These are phyloP conservation scores for Tetrapisispora phaffii DNA, from an alignment of 805 yeast genomes.

Conservation along the genomic window DNA sequence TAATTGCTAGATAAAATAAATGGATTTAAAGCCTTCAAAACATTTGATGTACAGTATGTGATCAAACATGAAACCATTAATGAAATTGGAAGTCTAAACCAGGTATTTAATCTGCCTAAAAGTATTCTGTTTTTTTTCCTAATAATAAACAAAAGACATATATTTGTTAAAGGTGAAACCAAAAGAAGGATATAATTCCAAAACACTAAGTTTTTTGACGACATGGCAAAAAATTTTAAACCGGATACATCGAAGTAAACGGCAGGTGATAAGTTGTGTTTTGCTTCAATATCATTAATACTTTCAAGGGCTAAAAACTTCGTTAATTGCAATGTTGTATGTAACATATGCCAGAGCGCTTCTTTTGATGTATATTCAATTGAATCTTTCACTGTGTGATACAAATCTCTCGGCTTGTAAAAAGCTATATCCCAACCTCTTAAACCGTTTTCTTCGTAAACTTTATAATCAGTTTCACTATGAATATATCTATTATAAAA, in stretches of 20 bases:
- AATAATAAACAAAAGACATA: neutral
- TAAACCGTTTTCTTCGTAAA: slow-evolving; percentile 56
- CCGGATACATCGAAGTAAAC: slow-evolving; percentile 61
- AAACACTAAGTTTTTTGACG: slow-evolving; percentile 41
- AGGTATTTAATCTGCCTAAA: slow-evolving; percentile 9
- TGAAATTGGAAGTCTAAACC: slow-evolving; percentile 54
- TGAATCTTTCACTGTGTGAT: slow-evolving; percentile 70
- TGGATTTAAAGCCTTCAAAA: slow-evolving; percentile 38
- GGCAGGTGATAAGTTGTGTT: slow-evolving; percentile 34
- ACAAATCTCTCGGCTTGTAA: slow-evolving; percentile 71
- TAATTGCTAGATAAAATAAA: slow-evolving; percentile 43
- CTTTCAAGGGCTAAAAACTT: slow-evolving; percentile 33
- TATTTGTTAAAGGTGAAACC: slow-evolving; percentile 41
- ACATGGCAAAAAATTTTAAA: slow-evolving; percentile 40
- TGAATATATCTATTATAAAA: slow-evolving; percentile 60
- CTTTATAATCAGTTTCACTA: slow-evolving; percentile 79
- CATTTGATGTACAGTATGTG: slow-evolving; percentile 30
- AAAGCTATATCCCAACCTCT: slow-evolving; percentile 89
- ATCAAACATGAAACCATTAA: slow-evolving; percentile 36
- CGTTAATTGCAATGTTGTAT: slow-evolving; percentile 55
- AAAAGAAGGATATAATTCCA: slow-evolving; percentile 44
- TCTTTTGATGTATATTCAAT: slow-evolving; percentile 53
- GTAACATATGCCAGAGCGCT: slow-evolving; percentile 79
- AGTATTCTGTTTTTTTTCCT: neutral
- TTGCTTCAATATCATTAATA: slow-evolving; percentile 20